These are phyloP conservation scores for Metschnikowia gelsemii DNA, from an alignment of 805 yeast genomes.

Conservation along the genomic window DNA sequence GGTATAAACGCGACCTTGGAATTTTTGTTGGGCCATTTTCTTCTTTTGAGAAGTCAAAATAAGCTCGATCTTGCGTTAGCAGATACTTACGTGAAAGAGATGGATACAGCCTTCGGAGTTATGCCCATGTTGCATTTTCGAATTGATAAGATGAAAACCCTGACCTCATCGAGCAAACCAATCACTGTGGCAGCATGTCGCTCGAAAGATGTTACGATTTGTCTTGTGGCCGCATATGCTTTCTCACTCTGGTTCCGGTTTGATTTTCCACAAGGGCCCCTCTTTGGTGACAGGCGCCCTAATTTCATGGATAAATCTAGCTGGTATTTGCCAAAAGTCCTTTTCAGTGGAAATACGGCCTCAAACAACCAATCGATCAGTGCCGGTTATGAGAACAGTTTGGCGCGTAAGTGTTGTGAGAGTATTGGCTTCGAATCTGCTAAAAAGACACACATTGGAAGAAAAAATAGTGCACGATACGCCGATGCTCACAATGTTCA, in stretches of 20 bases:
- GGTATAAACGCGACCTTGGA: conserved; percentile 9
- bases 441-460: conserved; percentile 1
- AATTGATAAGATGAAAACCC: neutral
- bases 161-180: neutral
- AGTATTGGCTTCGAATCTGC: neutral
- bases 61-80: conserved; percentile 5
- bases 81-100: neutral
- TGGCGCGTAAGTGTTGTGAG: neutral
- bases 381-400: neutral
- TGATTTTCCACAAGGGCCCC: conserved; percentile 6
- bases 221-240: conserved; percentile 7
- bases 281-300: neutral
- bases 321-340: conserved; percentile 4
- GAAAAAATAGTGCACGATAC: neutral
- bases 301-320: neutral
- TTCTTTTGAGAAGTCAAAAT: conserved; percentile 3
- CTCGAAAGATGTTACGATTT: conserved; percentile 5
- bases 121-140: conserved; percentile 1
- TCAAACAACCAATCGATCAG: neutral
- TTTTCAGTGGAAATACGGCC: neutral
- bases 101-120: conserved; percentile 1
- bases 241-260: conserved; percentile 10
- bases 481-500: conserved; percentile 3
- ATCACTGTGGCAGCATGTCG: neutral
- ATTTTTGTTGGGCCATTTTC: conserved; percentile 9